Conservation (phyloP, 768 basidiomycete genomes). For the Suillus fuscotomentosus region DNA sequence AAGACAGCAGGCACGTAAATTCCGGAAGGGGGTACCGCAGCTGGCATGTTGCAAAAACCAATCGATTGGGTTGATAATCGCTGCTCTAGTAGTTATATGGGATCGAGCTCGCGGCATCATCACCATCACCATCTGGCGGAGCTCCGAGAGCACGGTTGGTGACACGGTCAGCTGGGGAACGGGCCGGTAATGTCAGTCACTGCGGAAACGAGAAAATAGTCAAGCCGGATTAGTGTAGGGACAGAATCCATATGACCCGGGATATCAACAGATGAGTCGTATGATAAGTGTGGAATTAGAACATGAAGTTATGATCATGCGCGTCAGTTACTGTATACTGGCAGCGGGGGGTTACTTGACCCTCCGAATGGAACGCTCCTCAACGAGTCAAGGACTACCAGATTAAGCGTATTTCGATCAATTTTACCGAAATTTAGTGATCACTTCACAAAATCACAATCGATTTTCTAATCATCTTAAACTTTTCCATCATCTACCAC, state of each 20-base stretch:
- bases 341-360: background rate
- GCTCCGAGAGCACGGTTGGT: constrained; percentile 1
- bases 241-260: too few relatives aligned
- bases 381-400: background rate
- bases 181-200: background rate
- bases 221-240: too few relatives aligned
- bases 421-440: background rate
- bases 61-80: background rate
- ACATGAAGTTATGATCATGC: background rate
- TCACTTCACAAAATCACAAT: background rate
- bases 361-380: background rate
- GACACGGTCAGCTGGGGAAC: background rate
- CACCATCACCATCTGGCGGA: constrained; percentile 6
- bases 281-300: too few relatives aligned
- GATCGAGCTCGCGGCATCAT: background rate
- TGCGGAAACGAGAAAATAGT: too few relatives aligned
- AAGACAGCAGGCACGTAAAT: constrained; percentile 79
- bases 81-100: constrained; percentile 2
- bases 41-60: constrained; percentile 19
- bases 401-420: background rate
- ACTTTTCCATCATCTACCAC: background rate
- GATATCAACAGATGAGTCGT: too few relatives aligned
- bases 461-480: background rate
- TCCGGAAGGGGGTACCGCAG: constrained; percentile 56
- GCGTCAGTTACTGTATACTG: background rate